Conservation (phyloP, 1,139 yeast species). For the Neolecta irregularis region DNA sequence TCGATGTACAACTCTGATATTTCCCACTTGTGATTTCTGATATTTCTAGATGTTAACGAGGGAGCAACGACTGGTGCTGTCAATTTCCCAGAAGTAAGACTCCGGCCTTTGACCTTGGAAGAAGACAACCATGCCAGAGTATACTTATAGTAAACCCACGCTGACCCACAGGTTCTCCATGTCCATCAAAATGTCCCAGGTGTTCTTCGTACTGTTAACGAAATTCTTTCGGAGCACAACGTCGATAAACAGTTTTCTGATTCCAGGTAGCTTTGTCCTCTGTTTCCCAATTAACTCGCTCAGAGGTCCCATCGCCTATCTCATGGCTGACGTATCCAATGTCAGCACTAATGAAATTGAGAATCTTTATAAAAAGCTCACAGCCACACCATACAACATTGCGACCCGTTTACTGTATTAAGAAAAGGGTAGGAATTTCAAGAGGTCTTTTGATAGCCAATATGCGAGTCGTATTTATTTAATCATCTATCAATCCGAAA, state of each 20-base stretch:
- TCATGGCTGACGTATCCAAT: constrained; percentile 93
- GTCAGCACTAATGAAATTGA: constrained; percentile 74
- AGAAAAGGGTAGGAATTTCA: too few species aligned
- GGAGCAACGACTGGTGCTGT: constrained; percentile 95
- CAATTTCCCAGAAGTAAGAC: constrained; percentile 94
- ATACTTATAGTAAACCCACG: too few species aligned
- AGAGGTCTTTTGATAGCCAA: too few species aligned
- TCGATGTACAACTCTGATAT: too few species aligned
- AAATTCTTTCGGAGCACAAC: constrained; percentile 84
- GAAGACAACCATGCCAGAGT: too few species aligned
- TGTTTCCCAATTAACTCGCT: too few species aligned
- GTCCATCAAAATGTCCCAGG: constrained; percentile 98
- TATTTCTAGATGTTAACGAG: constrained; percentile 89
- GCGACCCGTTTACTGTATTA: constrained; percentile 81
- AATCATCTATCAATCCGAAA: too few species aligned
- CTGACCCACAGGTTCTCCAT: constrained; percentile 73
- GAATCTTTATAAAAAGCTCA: constrained; percentile 68
- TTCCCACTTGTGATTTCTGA: too few species aligned
- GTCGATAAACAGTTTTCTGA: constrained; percentile 96
- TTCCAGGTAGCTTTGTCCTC: too few species aligned
- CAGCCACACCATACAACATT: constrained; percentile 79
- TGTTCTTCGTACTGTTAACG: constrained; percentile 92
- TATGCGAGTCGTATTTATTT: too few species aligned
- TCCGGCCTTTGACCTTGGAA: constrained; percentile 78
- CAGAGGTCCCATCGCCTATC: constrained; percentile 91